Percentiles rank a stretch among this genome's conserved stretches.
Conservation (phyloP, 2,329 filamentous ascomycete species). For the Truncatella angustata region DNA sequence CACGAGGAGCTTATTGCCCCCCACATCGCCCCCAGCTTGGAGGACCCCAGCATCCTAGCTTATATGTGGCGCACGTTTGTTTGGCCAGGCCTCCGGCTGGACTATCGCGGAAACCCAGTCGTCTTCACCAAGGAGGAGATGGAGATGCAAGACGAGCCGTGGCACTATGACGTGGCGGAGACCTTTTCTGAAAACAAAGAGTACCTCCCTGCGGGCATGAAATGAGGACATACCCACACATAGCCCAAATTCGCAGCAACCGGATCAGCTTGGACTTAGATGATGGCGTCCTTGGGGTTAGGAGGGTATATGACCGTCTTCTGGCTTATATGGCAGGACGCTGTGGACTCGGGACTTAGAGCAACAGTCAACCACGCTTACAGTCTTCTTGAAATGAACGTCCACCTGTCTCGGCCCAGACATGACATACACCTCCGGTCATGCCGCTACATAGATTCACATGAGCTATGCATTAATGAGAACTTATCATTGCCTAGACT, state of each 20-base stretch:
- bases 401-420: background rate
- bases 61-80: constrained; percentile 15
- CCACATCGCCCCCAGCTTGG: constrained; percentile 13
- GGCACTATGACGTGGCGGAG: constrained; percentile 12
- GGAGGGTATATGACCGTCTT: background rate
- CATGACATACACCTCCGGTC: no score
- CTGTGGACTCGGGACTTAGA: background rate
- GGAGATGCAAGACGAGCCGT: constrained; percentile 14
- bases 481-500: no score
- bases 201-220: constrained; percentile 12
- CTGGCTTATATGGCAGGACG: background rate
- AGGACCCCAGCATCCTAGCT: constrained; percentile 12
- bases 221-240: background rate
- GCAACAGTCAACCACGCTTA: background rate
- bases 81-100: constrained; percentile 12
- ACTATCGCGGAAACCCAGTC: constrained; percentile 11
- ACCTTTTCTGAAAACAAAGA: constrained; percentile 12
- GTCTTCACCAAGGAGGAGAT: constrained; percentile 12
- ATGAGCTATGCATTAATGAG: no score
- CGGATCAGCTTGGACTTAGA: background rate
- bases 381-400: background rate
- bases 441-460: no score
- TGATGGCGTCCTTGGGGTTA: background rate
- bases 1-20: constrained; percentile 12
- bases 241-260: background rate